Percentiles rank a stretch among this genome's conserved stretches.
Evolutionary conservation across 75 land plant species (phyloP).

Genomic region (Gnetum montanum): DNA sequence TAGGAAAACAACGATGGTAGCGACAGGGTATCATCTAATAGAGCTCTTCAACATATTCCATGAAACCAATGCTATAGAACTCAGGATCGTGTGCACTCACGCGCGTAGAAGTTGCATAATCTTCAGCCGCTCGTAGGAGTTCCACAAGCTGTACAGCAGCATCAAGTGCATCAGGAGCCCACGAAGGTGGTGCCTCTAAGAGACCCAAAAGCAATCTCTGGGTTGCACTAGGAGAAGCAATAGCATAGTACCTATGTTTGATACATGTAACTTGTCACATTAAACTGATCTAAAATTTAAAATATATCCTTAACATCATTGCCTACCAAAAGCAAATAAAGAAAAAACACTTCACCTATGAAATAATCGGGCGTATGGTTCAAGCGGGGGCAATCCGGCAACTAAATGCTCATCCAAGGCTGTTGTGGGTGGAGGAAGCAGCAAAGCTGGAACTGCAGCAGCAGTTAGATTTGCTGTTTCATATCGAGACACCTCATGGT

Average conservation of each 20-base stretch:
- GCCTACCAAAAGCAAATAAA: background rate
- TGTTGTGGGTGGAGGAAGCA: conserved; percentile 87
- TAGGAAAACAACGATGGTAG: too few relatives aligned
- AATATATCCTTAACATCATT: too few relatives aligned
- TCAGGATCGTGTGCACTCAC: conserved; percentile 20
- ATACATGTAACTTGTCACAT: background rate
- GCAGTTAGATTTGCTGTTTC: conserved; percentile 84
- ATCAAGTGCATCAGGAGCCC: conserved; percentile 98
- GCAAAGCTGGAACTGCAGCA: conserved; percentile 87
- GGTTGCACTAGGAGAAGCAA: conserved; percentile 92
- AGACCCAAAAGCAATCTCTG: conserved; percentile 87
- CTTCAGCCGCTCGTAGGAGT: conserved; percentile 89
- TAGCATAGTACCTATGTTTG: conserved; percentile 69
- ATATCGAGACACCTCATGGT: conserved; percentile 83
- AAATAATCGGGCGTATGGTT: conserved; percentile 85
- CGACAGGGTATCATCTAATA: too few relatives aligned
- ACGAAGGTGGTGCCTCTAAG: conserved; percentile 90
- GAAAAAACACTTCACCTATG: conserved; percentile 43
- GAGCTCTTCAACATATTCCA: too few relatives aligned
- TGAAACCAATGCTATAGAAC: too few relatives aligned
- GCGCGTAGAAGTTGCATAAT: conserved; percentile 70
- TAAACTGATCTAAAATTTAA: background rate
- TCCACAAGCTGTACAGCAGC: conserved; percentile 93
- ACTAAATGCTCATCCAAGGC: conserved; percentile 89
- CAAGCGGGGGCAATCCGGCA: conserved; percentile 84